Evolutionary conservation across 2,329 filamentous ascomycete genomes (phyloP), one percentile per base, ranked within the genome.

Genomic region (Ophiostoma sp.): DNA sequence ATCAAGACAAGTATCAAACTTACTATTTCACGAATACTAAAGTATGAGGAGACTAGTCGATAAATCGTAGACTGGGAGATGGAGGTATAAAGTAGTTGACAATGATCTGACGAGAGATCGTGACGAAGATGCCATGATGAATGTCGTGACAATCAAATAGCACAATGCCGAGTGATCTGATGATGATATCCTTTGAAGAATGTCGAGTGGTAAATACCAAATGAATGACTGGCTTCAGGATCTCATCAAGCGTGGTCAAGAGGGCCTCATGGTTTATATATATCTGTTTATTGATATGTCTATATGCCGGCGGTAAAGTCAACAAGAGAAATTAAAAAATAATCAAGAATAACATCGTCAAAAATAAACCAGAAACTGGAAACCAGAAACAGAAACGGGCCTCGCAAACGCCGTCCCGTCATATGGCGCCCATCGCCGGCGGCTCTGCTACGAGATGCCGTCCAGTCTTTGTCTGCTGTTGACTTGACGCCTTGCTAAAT

Each of bases 391-490:
- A 55, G 27, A 27, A 27, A 27, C 27, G 1, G 49, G 49, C 49
- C 49, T 55, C 18, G 9, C n/a, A 27, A 27, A 55, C n/a, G 49
- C 9, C 49, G n/a, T 5, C 27, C 18, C n/a, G 49, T 55, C 49
- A 55, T 55, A n/a, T 55, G 49, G 49, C 49, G 49, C 49, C 49
- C 49, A 55, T 55, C 49, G 49, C 18, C n/a, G 49, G 49, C 49
- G 49, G 49, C n/a, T 55, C 49, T 55, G 49, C 27, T 7, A 27
- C 18, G 49, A 55, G n/a, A 55, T 55, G 6, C 49, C 27, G 27
- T 27, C 27, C 27, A 27, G 27, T 27, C 27, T 27, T 27, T 27
- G 27, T 27, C 27, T 27, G 27, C 27, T 27, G 27, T 27, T 27
- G 27, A 27, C 14, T 55, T 27, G 18, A 55, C 49, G 49, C 49